Evolutionary conservation across 805 yeast genomes (phyloP), one percentile per base, ranked within the genome.

Genomic region (Candida tallmaniae): DNA sequence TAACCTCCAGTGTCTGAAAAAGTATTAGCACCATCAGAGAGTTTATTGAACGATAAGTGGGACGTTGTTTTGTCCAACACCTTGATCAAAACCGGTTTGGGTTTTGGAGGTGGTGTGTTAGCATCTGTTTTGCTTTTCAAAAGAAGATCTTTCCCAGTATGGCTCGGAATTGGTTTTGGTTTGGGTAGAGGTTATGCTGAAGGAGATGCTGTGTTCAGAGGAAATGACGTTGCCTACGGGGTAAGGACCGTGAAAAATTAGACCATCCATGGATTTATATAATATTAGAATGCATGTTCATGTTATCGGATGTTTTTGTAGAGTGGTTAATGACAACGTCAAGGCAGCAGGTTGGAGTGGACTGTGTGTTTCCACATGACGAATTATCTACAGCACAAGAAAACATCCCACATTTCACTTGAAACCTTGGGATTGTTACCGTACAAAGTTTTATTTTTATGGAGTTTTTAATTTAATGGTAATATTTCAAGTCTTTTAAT

Each of bases 91-190:
- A 83, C 96, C 50, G 96, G 96, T 13, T 74, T 93, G 45, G 99
- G 99, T 32, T 81, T 93, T 48, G 97, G 97, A 45, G 93, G 82
- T 29, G 99, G 99, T 65, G 95, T 93, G 22, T 74, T 90, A 39
- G 84, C 94, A 29, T 86, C 96, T 6, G 94, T 89, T 28, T 64
- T 93, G 40, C 65, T 93, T 38, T 93, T 93, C 73, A 86, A 75
- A 62, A 85, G 97, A 73, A 80, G 97, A 65, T 74, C 96, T 7
- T 93, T 88, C 79, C 98, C 98, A 36, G 97, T 90, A 27, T 89
- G 97, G 95, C 65, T 90, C 42, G 98, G 98, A 46, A 67, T 88
- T 45, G 99, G 99, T 24, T 90, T 93, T 53, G 99, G 99, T 47
- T 74, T 89, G 43, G 99, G 99, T 46, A 83, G 96, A 70, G 96